These are phyloP conservation scores for Crithidia sp. DNA, from an alignment of 208 protist species.

Conservation along the genomic window DNA sequence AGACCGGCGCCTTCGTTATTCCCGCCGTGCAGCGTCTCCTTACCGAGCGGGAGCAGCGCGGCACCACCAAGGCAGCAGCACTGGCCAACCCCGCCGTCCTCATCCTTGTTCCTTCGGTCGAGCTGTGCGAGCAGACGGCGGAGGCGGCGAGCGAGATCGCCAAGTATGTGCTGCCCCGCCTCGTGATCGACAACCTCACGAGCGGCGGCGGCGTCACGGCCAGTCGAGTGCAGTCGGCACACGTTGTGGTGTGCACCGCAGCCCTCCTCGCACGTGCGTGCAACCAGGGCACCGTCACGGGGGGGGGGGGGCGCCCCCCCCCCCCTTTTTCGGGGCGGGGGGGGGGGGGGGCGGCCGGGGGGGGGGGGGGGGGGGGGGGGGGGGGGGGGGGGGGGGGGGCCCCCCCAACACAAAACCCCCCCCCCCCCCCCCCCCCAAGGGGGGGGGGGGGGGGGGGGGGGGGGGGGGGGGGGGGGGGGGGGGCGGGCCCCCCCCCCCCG, in stretches of 20 bases:
- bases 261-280: constrained; percentile 80
- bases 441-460: too few species aligned
- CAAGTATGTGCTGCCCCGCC: constrained; percentile 81
- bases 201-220: constrained; percentile 57
- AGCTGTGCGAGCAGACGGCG: constrained; percentile 95
- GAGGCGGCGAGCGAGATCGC: constrained; percentile 72
- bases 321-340: too few species aligned
- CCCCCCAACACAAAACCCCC: too few species aligned
- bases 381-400: too few species aligned
- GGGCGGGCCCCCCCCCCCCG: too few species aligned
- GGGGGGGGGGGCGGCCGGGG: too few species aligned
- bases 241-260: constrained; percentile 87
- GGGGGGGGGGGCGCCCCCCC: too few species aligned
- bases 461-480: too few species aligned
- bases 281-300: constrained; percentile 56
- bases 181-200: constrained; percentile 87
- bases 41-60: constrained; percentile 66
- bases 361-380: too few species aligned
- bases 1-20: constrained; percentile 91
- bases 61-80: constrained; percentile 17
- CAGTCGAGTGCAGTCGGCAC: constrained; percentile 63
- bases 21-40: constrained; percentile 87
- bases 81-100: constrained; percentile 81
- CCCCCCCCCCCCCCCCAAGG: too few species aligned
- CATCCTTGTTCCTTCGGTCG: constrained; percentile 95